Base-by-base conservation (phyloP, 305 asterid genomes). In the Fraxinus albicans region DNA sequence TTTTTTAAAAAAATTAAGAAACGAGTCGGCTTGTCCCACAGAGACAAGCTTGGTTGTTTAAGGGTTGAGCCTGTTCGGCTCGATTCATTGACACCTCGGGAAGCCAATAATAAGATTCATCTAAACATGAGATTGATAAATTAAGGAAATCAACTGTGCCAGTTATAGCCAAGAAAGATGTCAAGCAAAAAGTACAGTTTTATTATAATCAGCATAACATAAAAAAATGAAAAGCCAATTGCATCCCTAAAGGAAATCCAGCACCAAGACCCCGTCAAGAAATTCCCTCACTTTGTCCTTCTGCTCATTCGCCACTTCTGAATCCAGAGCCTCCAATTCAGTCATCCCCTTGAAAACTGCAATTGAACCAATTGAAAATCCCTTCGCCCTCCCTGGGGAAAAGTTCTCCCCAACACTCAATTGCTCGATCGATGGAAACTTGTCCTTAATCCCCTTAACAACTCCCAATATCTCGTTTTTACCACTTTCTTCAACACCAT, bases 321-420 rank as follows among this genome's bases (percentile, higher is more conserved):
- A 13, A 83, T 88, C 97, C 92, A 94, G 60, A 6, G 79, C 92
- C 78, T 91, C 94, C 91, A 93, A 65, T 69, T 91, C 96, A 47
- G 80, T 75, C 55, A 27, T 0, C 19, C 94, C 94, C 67, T 85
- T 88, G 76, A 93, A 90, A 79, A 93, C 91, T n/a, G 93, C 95
- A 34, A 95, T 88, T 5, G 98, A 95, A 50, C 89, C 89, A 58
- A 95, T 93, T 78, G 98, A 92, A 76, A 80, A 94, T 0, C 98
- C 98, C 89, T 95, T 94, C 0, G 91, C 94, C 87, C 99, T 92
- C 27, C 65, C 95, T 1, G 93, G 97, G 12, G 98, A 95, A 76
- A 94, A 92, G 81, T 94, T 94, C 81, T 94, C 97, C 84, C 98
- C 98, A 0, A 79, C 93, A 8, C 90, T 95, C 88, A 93, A 13